Conservation (phyloP, 192 early-diverging fungal species). For the Coemansia reversa region DNA sequence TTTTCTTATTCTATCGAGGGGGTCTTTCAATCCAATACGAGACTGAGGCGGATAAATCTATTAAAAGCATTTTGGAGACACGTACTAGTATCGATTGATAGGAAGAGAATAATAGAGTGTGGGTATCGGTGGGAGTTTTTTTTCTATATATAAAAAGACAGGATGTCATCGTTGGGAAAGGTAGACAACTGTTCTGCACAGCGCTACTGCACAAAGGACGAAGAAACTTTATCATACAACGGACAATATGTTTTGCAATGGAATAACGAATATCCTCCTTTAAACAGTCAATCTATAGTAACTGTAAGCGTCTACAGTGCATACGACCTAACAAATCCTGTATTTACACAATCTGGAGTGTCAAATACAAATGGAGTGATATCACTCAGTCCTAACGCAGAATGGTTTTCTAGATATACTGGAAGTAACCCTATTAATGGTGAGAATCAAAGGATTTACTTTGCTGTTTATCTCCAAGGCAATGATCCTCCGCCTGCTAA, state of each 20-base stretch:
- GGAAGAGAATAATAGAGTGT: too few relatives aligned
- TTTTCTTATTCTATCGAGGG: too few relatives aligned
- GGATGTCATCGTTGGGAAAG: conserved; percentile 17
- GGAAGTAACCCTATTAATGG: conserved; percentile 19
- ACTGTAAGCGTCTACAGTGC: conserved; percentile 40
- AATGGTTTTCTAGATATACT: conserved; percentile 43
- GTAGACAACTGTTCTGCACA: conserved; percentile 36
- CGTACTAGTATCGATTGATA: too few relatives aligned
- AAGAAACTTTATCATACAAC: conserved; percentile 22
- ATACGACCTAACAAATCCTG: conserved; percentile 29
- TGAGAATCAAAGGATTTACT: conserved; percentile 29
- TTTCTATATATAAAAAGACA: not conserved
- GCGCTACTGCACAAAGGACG: conserved; percentile 33
- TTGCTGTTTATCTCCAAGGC: conserved; percentile 45
- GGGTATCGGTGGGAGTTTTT: not conserved
- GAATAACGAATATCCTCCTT: conserved; percentile 47
- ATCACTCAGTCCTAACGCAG: conserved; percentile 24
- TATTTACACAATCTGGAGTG: conserved; percentile 16
- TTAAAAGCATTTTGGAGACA: too few relatives aligned
- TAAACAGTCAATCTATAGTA: conserved; percentile 31
- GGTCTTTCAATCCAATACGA: too few relatives aligned
- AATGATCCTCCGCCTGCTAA: conserved; percentile 35
- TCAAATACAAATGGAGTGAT: conserved; percentile 33
- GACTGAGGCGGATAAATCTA: too few relatives aligned
- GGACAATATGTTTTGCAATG: conserved; percentile 39